Percentiles rank a stretch among this genome's conserved stretches.
phyloP scores from a whole-genome alignment of 2,329 filamentous ascomycete species.

The Claviceps africana region DNA sequence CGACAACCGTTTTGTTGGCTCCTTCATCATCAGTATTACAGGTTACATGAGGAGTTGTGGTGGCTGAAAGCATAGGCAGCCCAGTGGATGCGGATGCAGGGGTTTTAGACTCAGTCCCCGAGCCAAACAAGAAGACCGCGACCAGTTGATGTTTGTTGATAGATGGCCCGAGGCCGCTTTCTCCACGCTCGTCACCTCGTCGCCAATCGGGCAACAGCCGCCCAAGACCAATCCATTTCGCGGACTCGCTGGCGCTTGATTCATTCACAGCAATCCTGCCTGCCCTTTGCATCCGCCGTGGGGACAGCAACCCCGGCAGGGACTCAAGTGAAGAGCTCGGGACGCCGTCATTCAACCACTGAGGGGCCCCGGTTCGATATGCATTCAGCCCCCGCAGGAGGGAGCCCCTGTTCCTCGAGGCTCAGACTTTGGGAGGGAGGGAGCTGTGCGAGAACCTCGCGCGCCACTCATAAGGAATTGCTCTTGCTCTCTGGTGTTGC shows the following conservation, averaged over 20 bases:
- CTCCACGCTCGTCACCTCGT: neutral
- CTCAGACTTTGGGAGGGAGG: neutral
- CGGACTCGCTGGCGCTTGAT: neutral
- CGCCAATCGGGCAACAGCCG: conserved; percentile 4
- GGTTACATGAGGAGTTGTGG: neutral
- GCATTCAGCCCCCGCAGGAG: conserved; percentile 3
- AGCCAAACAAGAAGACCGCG: neutral
- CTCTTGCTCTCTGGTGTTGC: neutral
- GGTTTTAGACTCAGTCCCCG: neutral
- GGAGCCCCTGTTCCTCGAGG: conserved; percentile 2
- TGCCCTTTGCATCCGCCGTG: neutral
- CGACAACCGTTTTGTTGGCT: neutral
- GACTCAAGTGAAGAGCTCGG: neutral
- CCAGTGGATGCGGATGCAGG: no score
- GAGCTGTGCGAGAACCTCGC: neutral
- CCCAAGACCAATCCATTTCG: neutral
- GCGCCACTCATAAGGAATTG: conserved; percentile 3
- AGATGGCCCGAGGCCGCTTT: neutral
- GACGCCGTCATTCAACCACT: neutral
- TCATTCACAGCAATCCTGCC: neutral
- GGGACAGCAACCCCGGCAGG: conserved; percentile 1
- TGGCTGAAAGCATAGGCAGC: neutral
- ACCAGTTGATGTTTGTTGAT: neutral
- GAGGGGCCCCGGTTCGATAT: neutral
- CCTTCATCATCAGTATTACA: neutral